Evolutionary conservation across 495 filamentous ascomycete species (phyloP), one percentile per base, ranked within the genome.

Genomic region (Penicillium robsamsonii): DNA sequence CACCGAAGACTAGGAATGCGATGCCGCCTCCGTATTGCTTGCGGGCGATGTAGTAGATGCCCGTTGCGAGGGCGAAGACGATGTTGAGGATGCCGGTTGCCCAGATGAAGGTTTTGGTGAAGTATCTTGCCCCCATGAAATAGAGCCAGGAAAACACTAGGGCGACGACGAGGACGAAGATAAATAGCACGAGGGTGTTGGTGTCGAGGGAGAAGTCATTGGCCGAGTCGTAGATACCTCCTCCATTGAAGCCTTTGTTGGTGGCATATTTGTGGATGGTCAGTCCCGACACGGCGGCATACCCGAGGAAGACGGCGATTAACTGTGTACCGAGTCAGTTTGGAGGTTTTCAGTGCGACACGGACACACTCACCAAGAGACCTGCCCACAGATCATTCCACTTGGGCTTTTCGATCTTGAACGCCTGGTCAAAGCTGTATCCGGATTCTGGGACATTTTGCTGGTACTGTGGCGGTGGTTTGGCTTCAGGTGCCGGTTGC

Each of bases 51-150:
- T 87, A 88, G 68, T 85, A 85, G 44, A 90, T 81, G 1, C 83
- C 86, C 0, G 87, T 89, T 6, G 75, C 88, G 29, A 89, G 70
- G 27, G 86, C 85, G 55, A 87, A 82, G 22, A 85, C 75, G 47
- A 88, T 84, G 53, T 90, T 85, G 42, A 87, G 57, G 47, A 88
- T 85, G 18, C 85, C 84, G 1, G 92, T 95, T 49, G 87, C 85
- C 88, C 90, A 96, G 63, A 97, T 92, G 59, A 93, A 90, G 61
- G 90, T 83, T 66, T 96, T 96, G 5, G 92, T 92, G 58, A 93
- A 96, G 50, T 80, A 76, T 43, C 93, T 84, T 37, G 90, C 90
- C 11, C 87, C 70, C 64, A 84, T 79, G 57, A 96, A 86, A 66
- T 96, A 96, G 15, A 67, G 78, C 66, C 82, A 89, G 29, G 88